Base-by-base conservation (phyloP, 1,284 basidiomycete species). In the Naganishia sp. region DNA sequence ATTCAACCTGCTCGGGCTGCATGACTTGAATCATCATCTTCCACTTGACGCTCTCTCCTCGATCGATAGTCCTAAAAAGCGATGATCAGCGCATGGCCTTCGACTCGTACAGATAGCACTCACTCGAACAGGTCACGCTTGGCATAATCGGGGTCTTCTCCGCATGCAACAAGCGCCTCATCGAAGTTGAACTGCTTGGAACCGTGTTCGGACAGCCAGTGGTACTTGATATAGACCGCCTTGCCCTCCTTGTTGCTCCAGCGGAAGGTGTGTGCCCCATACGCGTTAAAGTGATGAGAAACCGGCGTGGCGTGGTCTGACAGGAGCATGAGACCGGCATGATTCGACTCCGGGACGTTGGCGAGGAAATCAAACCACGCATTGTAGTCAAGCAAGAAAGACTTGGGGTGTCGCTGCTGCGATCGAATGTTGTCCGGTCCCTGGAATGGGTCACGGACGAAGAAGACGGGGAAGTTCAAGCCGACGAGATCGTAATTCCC, bases 71-170 rank as follows among this genome's bases (percentile, higher is more conserved):
- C 23, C 58, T 61, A 42, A 18, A 41, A 13, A 43, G 21, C 2
- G 42, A 28, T 28, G 13, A 42, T 51, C 15, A 51, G 23, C 13
- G 31, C 31, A 28, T 15, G 21, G 39, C 7, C 31, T 23, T 13
- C 25, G 21, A 15, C 21, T 49, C 11, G 21, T 5, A 51, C 3
- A 41, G 3, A 0, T 35, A 17, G 15, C 35, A 61, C 58, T 42
- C 17, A 61, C 23, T 81, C 76, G 62, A 72, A 81, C 42, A 81
- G 71, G 63, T 81, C 77, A 52, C 77, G 72, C 67, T 77, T 75
- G 47, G 78, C 74, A 64, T 75, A 81, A 66, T 82, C 81, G 0
- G 81, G 77, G 63, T 81, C 77, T 41, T 72, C 60, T 45, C 81
- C 80, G n/a, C 75, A 74, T 49, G 72, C 72, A 45, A 70, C 65